Evolutionary conservation across 140 eudicot species (phyloP).

Genomic region (Ambrosia hybrid): DNA sequence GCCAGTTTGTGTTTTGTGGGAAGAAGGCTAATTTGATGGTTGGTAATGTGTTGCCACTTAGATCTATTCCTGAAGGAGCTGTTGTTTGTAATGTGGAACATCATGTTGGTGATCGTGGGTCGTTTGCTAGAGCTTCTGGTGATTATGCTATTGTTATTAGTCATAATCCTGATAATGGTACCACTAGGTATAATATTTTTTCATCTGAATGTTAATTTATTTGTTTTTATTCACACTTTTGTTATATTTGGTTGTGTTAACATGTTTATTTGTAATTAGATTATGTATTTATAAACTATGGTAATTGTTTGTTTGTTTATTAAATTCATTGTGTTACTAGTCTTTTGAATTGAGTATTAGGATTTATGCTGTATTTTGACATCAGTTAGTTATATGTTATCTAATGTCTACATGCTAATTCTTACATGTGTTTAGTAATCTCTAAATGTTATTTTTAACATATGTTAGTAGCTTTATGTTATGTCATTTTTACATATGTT

Average conservation of each 20-base stretch:
- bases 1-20: constrained; percentile 75
- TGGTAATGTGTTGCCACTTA: constrained; percentile 72
- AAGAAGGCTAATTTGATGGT: constrained; percentile 81
- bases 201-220: too few relatives aligned
- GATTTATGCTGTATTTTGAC: neutral
- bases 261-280: too few relatives aligned
- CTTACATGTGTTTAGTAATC: neutral
- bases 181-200: too few relatives aligned
- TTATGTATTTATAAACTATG: too few relatives aligned
- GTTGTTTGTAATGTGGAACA: constrained; percentile 89
- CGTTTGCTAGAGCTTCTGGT: constrained; percentile 62
- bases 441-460: neutral
- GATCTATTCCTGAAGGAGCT: constrained; percentile 79
- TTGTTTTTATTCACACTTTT: too few relatives aligned
- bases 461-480: too few relatives aligned
- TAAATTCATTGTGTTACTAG: too few relatives aligned
- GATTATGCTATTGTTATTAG: too few relatives aligned
- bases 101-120: constrained; percentile 84
- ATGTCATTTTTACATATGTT: neutral
- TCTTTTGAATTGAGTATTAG: too few relatives aligned
- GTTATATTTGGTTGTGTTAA: too few relatives aligned
- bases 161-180: too few relatives aligned
- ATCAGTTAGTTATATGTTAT: neutral
- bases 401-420: neutral
- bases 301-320: too few relatives aligned